phyloP scores from a whole-genome alignment of 345 rosid genomes.

The Salix udensis region DNA sequence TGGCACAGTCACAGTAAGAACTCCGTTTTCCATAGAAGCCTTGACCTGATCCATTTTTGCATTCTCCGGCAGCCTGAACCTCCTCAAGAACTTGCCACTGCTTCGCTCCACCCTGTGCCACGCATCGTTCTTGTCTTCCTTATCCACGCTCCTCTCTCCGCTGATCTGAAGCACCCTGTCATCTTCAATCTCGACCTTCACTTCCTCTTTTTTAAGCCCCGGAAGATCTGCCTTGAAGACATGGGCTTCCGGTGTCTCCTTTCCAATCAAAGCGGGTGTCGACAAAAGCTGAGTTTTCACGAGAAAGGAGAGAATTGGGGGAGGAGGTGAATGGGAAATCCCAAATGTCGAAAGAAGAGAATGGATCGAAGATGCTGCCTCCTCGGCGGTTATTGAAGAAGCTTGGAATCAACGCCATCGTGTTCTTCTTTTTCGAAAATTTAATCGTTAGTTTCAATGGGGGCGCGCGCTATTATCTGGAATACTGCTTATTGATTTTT shows the following conservation, averaged over 20 bases:
- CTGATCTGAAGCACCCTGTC: constrained; percentile 18
- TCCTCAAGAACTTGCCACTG: constrained; percentile 15
- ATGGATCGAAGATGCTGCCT: neutral
- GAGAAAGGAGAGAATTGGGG: neutral
- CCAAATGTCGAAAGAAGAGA: constrained; percentile 9
- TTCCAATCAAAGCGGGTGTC: constrained; percentile 11
- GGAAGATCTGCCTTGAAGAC: constrained; percentile 18
- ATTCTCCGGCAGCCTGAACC: constrained; percentile 16
- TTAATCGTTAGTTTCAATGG: no score
- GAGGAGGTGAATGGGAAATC: neutral
- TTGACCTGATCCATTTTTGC: constrained; percentile 8
- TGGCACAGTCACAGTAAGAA: constrained; percentile 13
- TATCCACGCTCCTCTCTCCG: constrained; percentile 14
- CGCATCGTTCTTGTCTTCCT: constrained; percentile 12
- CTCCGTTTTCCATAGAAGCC: constrained; percentile 17
- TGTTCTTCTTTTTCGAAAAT: neutral
- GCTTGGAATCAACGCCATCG: constrained; percentile 12
- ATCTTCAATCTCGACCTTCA: constrained; percentile 13
- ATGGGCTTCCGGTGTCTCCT: constrained; percentile 18
- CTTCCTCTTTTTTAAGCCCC: constrained; percentile 11
- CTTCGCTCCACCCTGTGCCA: constrained; percentile 14
- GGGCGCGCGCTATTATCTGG: no score
- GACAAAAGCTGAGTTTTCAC: neutral
- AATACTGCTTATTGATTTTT: neutral
- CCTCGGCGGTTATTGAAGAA: neutral